A percentile compares a stretch with the other conserved stretches of the same genome.
Conservation (phyloP, 2,329 filamentous ascomycete genomes). For the Neurospora sp. region DNA sequence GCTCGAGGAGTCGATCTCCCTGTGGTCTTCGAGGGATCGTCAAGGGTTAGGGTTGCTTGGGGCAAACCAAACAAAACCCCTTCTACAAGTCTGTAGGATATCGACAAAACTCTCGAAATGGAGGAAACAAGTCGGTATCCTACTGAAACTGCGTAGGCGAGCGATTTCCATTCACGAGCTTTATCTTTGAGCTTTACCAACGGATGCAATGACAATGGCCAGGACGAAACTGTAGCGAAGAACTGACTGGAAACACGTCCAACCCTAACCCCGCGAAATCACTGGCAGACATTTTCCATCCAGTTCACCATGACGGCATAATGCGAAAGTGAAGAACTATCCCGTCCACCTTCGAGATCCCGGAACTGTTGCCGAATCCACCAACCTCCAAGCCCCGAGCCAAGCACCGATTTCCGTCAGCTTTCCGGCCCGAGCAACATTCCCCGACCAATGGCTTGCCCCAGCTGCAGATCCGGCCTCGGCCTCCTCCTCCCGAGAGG, state of each 20-base stretch:
- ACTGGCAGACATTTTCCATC: not conserved
- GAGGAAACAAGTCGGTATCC: not conserved
- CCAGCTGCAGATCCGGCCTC: constrained; percentile 37
- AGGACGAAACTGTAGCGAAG: not conserved
- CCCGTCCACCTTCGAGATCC: not conserved
- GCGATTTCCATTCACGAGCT: not conserved
- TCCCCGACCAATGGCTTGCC: constrained; percentile 33
- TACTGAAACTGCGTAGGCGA: not conserved
- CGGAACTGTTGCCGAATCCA: not conserved
- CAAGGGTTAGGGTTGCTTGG: not conserved
- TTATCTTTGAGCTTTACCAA: not conserved
- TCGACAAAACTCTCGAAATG: not conserved
- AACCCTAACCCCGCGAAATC: not conserved
- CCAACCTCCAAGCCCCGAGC: not conserved
- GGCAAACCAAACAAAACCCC: not conserved
- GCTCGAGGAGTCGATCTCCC: not conserved
- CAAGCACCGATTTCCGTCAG: not conserved
- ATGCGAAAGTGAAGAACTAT: not conserved
- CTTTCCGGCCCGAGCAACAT: not conserved
- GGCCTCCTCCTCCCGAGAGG: constrained; percentile 26
- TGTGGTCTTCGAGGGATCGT: not conserved
- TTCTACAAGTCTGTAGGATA: not conserved
- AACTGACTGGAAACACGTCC: not conserved
- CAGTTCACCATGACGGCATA: not conserved
- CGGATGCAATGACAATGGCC: not conserved